Evolutionary conservation across 2,329 filamentous ascomycete genomes (phyloP).

Genomic region (Phoma sp.): DNA sequence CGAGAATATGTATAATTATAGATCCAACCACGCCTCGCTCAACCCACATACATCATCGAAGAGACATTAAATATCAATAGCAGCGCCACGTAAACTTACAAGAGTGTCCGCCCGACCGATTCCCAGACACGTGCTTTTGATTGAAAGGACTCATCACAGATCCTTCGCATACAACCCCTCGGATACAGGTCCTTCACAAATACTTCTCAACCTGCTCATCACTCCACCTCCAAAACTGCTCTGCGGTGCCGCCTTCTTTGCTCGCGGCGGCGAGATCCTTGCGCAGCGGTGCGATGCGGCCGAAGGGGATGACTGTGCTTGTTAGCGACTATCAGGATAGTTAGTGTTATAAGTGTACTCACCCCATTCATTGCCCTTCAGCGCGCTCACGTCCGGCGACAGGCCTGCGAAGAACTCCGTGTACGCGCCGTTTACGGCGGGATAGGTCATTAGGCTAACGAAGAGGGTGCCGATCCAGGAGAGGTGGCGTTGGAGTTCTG

Average conservation of each 20-base stretch:
- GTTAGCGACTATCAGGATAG: too few species aligned
- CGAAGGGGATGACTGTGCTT: conserved; percentile 57
- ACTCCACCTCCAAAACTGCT: conserved; percentile 56
- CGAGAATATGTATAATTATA: too few species aligned
- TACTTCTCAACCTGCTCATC: conserved; percentile 44
- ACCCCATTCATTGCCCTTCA: conserved; percentile 44
- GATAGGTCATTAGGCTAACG: conserved; percentile 12
- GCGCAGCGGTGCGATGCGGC: conserved; percentile 35
- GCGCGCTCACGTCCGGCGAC: conserved; percentile 20
- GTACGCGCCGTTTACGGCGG: conserved; percentile 32
- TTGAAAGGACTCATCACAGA: too few species aligned
- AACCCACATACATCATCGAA: too few species aligned
- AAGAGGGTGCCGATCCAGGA: neutral
- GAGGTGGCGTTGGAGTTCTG: conserved; percentile 45
- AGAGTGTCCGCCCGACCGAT: too few species aligned
- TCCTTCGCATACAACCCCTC: too few species aligned
- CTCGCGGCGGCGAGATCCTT: conserved; percentile 35
- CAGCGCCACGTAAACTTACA: too few species aligned
- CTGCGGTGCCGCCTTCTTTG: conserved; percentile 39
- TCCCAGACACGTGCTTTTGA: too few species aligned
- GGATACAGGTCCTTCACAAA: too few species aligned
- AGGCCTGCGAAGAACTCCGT: conserved; percentile 36
- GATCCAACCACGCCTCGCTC: too few species aligned
- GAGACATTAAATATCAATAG: too few species aligned
- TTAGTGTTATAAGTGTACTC: too few species aligned